Evolutionary conservation across 345 rosid genomes (phyloP), one percentile per base, ranked within the genome.

Genomic region (Syzygium aqueum): DNA sequence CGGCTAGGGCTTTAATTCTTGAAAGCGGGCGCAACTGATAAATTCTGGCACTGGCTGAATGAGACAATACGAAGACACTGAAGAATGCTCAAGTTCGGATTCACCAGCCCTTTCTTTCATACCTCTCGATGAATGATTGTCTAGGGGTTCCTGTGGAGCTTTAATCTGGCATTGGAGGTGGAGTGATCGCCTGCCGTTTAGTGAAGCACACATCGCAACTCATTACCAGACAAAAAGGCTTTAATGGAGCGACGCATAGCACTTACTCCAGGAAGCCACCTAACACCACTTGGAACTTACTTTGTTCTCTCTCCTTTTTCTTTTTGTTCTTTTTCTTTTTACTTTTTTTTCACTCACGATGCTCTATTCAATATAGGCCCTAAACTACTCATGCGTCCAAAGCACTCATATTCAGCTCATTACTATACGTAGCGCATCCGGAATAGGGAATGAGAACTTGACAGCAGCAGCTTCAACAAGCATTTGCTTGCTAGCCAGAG

Each of bases 101-200:
- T 3, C 5, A 33, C 1, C 40, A 14, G 28, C 77, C 1, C 77
- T 0, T 1, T 14, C 0, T 7, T 61, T 5, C 13, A 9, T 0
- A 28, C 37, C 15, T 17, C 9, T 6, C 1, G 33, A 28, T 13
- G 10, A 63, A 63, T 13, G 73, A 13, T 63, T 52, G 54, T 52
- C 54, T 52, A 16, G 54, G 6, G 54, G 54, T 21, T 17, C 7
- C 54, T 52, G 54, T 16, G 54, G 21, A 16, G 21, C 7, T 52
- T 52, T 43, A 52, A 52, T 16, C 54, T 16, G 54, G 21, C 54
- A 16, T 52, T 6, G 54, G 54, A 52, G 6, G 17, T 52, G 54
- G 21, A 16, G 54, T 19, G 16, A 52, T 5, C 21, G 16, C 54
- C 6, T 52, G 21, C 54, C 46, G 19, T 51, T 51, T 51, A 51